These are phyloP conservation scores for Trichoderma harzianum DNA, from an alignment of 2,329 filamentous ascomycete species.

Conservation along the genomic window DNA sequence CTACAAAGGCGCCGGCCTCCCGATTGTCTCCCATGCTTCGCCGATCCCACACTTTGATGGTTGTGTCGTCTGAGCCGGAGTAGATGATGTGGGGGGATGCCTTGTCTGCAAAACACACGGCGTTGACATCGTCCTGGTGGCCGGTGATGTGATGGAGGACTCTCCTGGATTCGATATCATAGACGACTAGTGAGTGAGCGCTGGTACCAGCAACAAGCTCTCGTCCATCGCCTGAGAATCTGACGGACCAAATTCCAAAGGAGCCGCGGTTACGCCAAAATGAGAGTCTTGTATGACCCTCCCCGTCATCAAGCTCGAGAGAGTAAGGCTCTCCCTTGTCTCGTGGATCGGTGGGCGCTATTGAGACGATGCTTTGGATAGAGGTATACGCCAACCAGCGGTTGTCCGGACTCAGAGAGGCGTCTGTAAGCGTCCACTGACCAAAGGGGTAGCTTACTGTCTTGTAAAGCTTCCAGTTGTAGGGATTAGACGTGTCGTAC, in stretches of 20 bases:
- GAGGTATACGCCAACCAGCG: constrained; percentile 88
- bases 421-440: constrained; percentile 95
- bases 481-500: constrained; percentile 96
- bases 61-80: constrained; percentile 91
- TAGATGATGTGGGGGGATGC: constrained; percentile 90
- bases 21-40: constrained; percentile 85
- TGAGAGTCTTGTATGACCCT: constrained; percentile 21
- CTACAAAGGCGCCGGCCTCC: constrained; percentile 62
- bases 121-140: constrained; percentile 88
- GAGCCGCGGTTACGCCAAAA: constrained; percentile 30
- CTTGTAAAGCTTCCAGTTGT: constrained; percentile 95
- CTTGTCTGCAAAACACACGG: constrained; percentile 90
- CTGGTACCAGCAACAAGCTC: constrained; percentile 89
- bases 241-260: constrained; percentile 79
- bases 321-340: constrained; percentile 76
- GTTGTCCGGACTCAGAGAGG: constrained; percentile 86
- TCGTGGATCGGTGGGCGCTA: constrained; percentile 82
- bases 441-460: constrained; percentile 81
- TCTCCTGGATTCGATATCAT: constrained; percentile 80
- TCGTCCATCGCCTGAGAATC: constrained; percentile 87
- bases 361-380: constrained; percentile 77
- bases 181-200: constrained; percentile 76
- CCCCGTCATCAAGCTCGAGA: constrained; percentile 59
- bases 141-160: constrained; percentile 73
- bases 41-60: constrained; percentile 93